These are phyloP conservation scores for Parsonsia alboflavescens DNA, from an alignment of 257 asterid species.

Conservation along the genomic window DNA sequence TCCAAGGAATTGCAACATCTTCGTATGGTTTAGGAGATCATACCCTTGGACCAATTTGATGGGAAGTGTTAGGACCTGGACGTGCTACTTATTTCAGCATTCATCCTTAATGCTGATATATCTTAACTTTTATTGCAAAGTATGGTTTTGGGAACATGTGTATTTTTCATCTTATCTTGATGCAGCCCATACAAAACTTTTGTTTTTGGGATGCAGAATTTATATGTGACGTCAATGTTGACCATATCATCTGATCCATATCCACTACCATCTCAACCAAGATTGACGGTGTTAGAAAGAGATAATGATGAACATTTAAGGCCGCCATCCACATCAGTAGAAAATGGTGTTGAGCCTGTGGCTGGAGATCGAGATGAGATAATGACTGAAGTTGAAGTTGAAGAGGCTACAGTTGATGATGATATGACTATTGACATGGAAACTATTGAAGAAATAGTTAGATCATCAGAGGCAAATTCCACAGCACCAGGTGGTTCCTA, in stretches of 20 bases:
- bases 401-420: slow-evolving; percentile 51
- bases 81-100: background rate
- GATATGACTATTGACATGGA: slow-evolving; percentile 63
- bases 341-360: slow-evolving; percentile 52
- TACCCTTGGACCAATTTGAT: background rate
- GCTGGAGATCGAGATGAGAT: slow-evolving; percentile 62
- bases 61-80: background rate
- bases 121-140: background rate
- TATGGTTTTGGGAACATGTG: background rate
- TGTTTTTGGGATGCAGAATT: slow-evolving; percentile 41
- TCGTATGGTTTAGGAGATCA: background rate
- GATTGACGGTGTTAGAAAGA: slow-evolving; percentile 35
- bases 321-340: slow-evolving; percentile 22
- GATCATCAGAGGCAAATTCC: slow-evolving; percentile 56
- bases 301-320: slow-evolving; percentile 28
- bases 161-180: background rate
- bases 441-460: slow-evolving; percentile 48
- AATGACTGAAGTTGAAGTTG: slow-evolving; percentile 76
- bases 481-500: slow-evolving; percentile 40
- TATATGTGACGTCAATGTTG: slow-evolving; percentile 71
- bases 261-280: slow-evolving; percentile 29
- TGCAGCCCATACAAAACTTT: background rate
- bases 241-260: slow-evolving; percentile 39
- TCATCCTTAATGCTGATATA: background rate
- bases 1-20: background rate